Base-by-base conservation (phyloP, 2,329 filamentous ascomycete species). In the Leptographium galeiforme region DNA sequence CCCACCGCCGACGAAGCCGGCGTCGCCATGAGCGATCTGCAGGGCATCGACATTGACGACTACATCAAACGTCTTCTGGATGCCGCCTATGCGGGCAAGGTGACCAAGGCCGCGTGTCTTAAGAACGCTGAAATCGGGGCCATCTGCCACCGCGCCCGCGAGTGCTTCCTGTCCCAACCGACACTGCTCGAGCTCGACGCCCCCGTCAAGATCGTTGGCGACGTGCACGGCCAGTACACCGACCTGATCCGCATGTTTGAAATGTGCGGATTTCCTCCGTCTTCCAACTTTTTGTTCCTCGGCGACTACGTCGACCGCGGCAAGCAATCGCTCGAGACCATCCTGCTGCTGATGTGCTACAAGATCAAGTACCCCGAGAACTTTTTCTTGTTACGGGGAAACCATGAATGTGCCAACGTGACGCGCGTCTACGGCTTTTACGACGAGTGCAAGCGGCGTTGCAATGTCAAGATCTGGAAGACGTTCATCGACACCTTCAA, bases 391-490 rank as follows among this genome's bases (percentile, higher is more conserved):
- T 75, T 97, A 25, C 84, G 91, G 55, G 91, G 91, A 53, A 97
- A 97, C 65, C 91, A 97, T 69, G 91, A 97, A 68, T 96, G 91
- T 69, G 91, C 91, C 62, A 95, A 95, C 60, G 89, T 97, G 52
- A 97, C 89, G 14, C 81, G 91, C 56, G 89, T 97, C 39, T 96
- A 96, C 68, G 91, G 91, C 2, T 97, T 97, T 69, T 97, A 97
- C 71, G 91, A 97, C 63, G 91, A 97, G 67, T 97, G 91, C 77
- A 97, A 97, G 72, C 80, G 91, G 59, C 80, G 91, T 57, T 95
- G 87, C 73, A 96, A 95, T 65, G 88, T 96, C 67, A 96, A 96
- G 73, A 82, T 95, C 53, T 97, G 91, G 91, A 97, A 97, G 74
- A 94, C 89, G 0, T 97, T 97, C 65, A 84, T 95, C 51, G 91